Evolutionary conservation across 2,329 filamentous ascomycete genomes (phyloP).

Genomic region (Stachybotrys echinatus): DNA sequence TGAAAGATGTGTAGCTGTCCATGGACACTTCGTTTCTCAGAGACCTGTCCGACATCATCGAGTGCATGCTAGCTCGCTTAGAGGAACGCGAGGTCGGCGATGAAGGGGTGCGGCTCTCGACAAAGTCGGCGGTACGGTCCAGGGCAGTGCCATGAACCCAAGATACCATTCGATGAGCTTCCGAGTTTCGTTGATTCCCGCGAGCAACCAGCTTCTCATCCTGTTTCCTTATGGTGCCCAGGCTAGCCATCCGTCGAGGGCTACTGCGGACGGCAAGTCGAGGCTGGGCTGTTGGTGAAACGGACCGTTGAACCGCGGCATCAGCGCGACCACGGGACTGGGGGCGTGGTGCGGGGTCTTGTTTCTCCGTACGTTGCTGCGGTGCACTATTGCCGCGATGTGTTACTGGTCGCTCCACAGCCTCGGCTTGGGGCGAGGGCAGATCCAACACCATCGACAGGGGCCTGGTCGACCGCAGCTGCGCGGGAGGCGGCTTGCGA

Average conservation of each 20-base stretch:
- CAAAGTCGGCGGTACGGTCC: neutral
- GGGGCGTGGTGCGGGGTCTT: neutral
- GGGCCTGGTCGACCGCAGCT: constrained; percentile 42
- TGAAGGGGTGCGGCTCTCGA: neutral
- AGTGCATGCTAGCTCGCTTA: constrained; percentile 22
- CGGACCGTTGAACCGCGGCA: neutral
- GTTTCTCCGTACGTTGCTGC: neutral
- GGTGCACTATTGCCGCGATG: neutral
- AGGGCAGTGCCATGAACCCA: neutral
- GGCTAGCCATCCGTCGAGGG: constrained; percentile 1
- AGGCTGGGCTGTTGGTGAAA: neutral
- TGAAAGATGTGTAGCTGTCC: neutral
- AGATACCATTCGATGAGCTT: neutral
- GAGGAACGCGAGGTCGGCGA: constrained; percentile 12
- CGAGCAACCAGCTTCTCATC: neutral
- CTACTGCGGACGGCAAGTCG: neutral
- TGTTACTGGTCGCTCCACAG: constrained; percentile 22
- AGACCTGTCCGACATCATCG: constrained; percentile 18
- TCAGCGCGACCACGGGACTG: neutral
- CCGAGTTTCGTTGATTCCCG: neutral
- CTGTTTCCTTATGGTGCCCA: neutral
- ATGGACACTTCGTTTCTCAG: constrained; percentile 12
- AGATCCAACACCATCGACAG: constrained; percentile 51
- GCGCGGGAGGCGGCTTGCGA: constrained; percentile 33
- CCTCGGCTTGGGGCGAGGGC: constrained; percentile 34